A percentile compares a stretch with the other conserved stretches of the same genome.
Conservation (phyloP, 169 alveolate species). For the Cyclospora cayetanensis region DNA sequence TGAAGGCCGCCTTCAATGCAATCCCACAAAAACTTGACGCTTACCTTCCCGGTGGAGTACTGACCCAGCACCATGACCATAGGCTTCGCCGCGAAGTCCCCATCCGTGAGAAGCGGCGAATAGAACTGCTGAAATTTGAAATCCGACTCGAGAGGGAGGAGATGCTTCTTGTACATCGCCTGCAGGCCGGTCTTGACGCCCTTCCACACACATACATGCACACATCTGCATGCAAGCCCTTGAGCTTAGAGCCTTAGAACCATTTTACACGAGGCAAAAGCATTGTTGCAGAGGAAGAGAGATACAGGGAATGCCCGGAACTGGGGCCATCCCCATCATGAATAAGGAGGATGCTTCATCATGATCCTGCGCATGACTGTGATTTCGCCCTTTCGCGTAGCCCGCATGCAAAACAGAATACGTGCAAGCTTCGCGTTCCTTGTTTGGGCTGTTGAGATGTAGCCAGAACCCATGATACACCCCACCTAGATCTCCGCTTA, state of each 20-base stretch:
- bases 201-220: conserved; percentile 41
- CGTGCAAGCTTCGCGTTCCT: too few relatives aligned
- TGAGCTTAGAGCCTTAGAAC: background rate
- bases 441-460: too few relatives aligned
- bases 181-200: conserved; percentile 53
- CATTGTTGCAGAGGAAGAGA: background rate
- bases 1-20: conserved; percentile 52
- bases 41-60: conserved; percentile 83
- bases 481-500: too few relatives aligned
- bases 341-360: too few relatives aligned
- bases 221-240: background rate
- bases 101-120: conserved; percentile 79
- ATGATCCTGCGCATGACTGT: too few relatives aligned
- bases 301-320: too few relatives aligned
- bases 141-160: conserved; percentile 77
- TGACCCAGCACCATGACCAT: conserved; percentile 82
- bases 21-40: conserved; percentile 60
- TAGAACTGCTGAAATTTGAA: conserved; percentile 77
- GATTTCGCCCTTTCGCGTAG: too few relatives aligned
- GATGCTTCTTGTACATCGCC: conserved; percentile 42
- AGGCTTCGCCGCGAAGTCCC: conserved; percentile 81
- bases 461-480: too few relatives aligned
- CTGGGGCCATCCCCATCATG: too few relatives aligned
- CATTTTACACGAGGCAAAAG: background rate
- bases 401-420: too few relatives aligned